Evolutionary conservation across 257 asterid genomes (phyloP).

Genomic region (Cordia subcordata): DNA sequence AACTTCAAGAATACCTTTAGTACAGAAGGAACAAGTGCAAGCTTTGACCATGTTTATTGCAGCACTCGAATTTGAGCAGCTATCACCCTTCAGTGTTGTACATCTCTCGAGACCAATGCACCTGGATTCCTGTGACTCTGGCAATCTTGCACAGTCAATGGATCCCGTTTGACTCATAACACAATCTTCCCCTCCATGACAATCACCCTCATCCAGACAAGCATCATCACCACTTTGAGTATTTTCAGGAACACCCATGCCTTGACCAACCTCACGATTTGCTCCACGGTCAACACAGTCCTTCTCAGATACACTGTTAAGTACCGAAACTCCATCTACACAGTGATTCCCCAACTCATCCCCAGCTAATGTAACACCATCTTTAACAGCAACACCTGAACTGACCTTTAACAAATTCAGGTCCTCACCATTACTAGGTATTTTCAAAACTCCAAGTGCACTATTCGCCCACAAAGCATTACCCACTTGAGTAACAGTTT

Average conservation of each 20-base stretch:
- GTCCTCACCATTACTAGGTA: not conserved
- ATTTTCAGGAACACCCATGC: slow-evolving; percentile 22
- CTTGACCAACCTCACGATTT: slow-evolving; percentile 33
- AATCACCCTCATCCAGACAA: slow-evolving; percentile 34
- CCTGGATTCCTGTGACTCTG: slow-evolving; percentile 73
- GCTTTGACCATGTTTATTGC: slow-evolving; percentile 40
- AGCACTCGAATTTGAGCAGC: slow-evolving; percentile 24
- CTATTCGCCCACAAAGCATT: slow-evolving; percentile 6
- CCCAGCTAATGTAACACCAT: slow-evolving; percentile 6
- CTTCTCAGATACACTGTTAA: slow-evolving; percentile 18
- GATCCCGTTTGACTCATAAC: slow-evolving; percentile 65
- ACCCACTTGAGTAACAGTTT: slow-evolving; percentile 8
- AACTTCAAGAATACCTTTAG: slow-evolving; percentile 50
- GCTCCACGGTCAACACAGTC: slow-evolving; percentile 14
- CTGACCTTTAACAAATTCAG: not conserved
- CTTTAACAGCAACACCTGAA: not conserved
- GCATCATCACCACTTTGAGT: slow-evolving; percentile 22
- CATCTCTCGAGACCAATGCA: slow-evolving; percentile 41
- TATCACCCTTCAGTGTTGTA: slow-evolving; percentile 32
- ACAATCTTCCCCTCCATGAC: slow-evolving; percentile 44
- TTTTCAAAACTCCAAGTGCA: not conserved
- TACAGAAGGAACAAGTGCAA: slow-evolving; percentile 81
- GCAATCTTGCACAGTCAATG: slow-evolving; percentile 39
- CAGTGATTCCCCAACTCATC: slow-evolving; percentile 21
- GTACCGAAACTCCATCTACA: not conserved